These are phyloP conservation scores for Skeletonema marinoi DNA, from an alignment of 108 stramenopile species.

Conservation along the genomic window DNA sequence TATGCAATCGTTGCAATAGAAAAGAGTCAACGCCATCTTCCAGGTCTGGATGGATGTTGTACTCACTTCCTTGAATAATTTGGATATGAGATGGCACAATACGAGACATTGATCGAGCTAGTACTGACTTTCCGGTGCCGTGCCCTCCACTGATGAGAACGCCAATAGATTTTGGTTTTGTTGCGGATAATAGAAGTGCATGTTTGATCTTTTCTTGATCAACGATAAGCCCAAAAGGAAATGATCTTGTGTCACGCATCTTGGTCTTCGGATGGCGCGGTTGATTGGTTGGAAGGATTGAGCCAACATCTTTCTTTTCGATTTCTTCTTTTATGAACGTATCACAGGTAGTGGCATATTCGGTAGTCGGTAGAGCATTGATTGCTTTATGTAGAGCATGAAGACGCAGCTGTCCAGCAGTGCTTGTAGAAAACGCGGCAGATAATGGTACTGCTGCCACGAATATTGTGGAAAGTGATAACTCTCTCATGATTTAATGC, in stretches of 20 bases:
- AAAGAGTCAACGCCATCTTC: constrained; percentile 53
- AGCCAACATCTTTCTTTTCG: background rate
- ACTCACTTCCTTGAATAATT: constrained; percentile 38
- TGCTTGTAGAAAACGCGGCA: background rate
- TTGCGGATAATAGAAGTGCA: constrained; percentile 61
- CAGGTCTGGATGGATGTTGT: constrained; percentile 67
- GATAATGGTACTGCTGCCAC: background rate
- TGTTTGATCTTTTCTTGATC: constrained; percentile 72
- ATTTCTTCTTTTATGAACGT: background rate
- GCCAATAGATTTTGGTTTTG: constrained; percentile 69
- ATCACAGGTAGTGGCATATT: background rate
- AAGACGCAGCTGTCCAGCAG: background rate
- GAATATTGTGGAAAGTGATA: background rate
- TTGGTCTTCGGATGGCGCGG: background rate
- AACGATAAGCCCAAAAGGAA: constrained; percentile 71
- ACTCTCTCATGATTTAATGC: background rate
- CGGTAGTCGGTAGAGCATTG: background rate
- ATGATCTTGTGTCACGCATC: constrained; percentile 41
- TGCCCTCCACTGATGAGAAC: constrained; percentile 68
- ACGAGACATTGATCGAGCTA: constrained; percentile 60
- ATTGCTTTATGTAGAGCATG: background rate
- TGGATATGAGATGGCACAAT: constrained; percentile 66
- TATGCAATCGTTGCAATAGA: constrained; percentile 37
- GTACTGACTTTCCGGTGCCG: constrained; percentile 71
- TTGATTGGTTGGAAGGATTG: background rate